Evolutionary conservation across 257 asterid species (phyloP).

Genomic region (Cinchona pubescens): DNA sequence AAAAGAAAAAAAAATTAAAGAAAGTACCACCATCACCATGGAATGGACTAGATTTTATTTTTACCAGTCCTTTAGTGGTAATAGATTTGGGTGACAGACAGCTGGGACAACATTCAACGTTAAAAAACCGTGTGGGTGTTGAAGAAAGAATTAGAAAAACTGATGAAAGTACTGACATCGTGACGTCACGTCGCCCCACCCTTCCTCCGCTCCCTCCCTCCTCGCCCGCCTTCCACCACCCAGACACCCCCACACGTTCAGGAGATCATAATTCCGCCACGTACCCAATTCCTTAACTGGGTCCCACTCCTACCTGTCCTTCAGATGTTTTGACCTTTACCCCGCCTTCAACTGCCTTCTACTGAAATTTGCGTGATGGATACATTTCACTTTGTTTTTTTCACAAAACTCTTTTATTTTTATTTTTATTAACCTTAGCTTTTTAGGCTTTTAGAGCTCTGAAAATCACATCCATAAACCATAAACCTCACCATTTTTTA

Average conservation of each 20-base stretch:
- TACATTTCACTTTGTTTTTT: conserved; percentile 28
- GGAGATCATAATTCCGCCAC: conserved; percentile 2
- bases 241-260: conserved; percentile 15
- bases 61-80: neutral
- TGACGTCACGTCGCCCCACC: no score
- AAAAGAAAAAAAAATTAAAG: no score
- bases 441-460: conserved; percentile 23
- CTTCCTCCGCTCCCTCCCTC: no score
- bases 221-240: neutral
- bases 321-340: neutral
- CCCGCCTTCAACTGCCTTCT: conserved; percentile 34
- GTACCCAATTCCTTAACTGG: neutral
- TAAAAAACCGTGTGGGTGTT: neutral
- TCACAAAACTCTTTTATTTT: conserved; percentile 5
- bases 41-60: no score
- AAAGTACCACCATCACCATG: no score
- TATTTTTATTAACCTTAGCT: no score
- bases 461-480: conserved; percentile 23
- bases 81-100: conserved; percentile 4
- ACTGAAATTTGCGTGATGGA: conserved; percentile 14
- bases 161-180: no score
- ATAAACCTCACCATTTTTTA: conserved; percentile 29
- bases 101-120: conserved; percentile 10
- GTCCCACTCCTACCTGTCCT: neutral
- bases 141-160: no score